phyloP scores from a whole-genome alignment of 306 rosid species.

The Cicer yamashitae region DNA sequence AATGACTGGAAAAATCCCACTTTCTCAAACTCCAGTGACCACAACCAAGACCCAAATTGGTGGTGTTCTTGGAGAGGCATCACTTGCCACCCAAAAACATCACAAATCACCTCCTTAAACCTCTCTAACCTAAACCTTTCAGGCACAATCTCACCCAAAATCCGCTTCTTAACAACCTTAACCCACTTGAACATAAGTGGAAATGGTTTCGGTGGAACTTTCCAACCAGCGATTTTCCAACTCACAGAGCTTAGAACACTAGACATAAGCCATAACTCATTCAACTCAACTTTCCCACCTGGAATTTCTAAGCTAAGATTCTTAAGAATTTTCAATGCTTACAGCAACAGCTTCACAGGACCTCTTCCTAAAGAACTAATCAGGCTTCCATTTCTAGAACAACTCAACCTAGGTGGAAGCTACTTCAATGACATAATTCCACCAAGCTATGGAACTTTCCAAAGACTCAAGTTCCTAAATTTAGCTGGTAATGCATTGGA shows the following conservation, averaged over 20 bases:
- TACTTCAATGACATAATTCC: slow-evolving; percentile 78
- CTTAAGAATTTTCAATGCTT: slow-evolving; percentile 73
- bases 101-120: slow-evolving; percentile 64
- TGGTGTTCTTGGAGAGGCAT: slow-evolving; percentile 96
- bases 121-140: slow-evolving; percentile 86
- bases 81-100: slow-evolving; percentile 68
- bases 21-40: slow-evolving; percentile 44
- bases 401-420: slow-evolving; percentile 92
- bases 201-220: slow-evolving; percentile 64
- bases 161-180: slow-evolving; percentile 59
- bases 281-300: slow-evolving; percentile 79
- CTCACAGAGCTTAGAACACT: slow-evolving; percentile 63
- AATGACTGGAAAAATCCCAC: slow-evolving; percentile 70
- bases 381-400: slow-evolving; percentile 67
- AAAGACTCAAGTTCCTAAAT: slow-evolving; percentile 58
- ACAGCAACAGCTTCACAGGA: slow-evolving; percentile 84
- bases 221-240: slow-evolving; percentile 66
- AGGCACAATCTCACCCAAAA: slow-evolving; percentile 69
- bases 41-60: slow-evolving; percentile 63
- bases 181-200: slow-evolving; percentile 77
- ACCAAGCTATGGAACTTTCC: slow-evolving; percentile 60
- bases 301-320: slow-evolving; percentile 84
- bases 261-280: slow-evolving; percentile 77
- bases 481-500: slow-evolving; percentile 76
- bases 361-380: slow-evolving; percentile 64